A percentile compares a stretch with the other conserved stretches of the same genome.
Conservation (phyloP, 352 stramenopile species). For the Globisporangium middletonii region DNA sequence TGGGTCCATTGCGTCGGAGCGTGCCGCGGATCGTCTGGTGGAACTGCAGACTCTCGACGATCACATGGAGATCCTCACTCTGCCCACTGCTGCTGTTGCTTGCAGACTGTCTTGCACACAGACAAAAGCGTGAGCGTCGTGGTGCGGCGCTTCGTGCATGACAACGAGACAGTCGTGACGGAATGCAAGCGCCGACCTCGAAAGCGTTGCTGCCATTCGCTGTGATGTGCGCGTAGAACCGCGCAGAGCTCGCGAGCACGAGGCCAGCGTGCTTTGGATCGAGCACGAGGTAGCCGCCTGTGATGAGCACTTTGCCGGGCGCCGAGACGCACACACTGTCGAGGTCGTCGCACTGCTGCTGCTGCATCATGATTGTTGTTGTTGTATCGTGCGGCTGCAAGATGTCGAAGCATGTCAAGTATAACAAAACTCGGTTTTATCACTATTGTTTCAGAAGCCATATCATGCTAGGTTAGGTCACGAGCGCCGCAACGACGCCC, state of each 20-base stretch:
- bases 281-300: constrained; percentile 95
- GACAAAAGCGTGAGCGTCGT: neutral
- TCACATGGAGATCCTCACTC: constrained; percentile 15
- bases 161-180: constrained; percentile 14
- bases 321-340: constrained; percentile 78
- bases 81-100: neutral
- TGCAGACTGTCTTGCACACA: too few species aligned
- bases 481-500: neutral
- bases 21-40: constrained; percentile 39
- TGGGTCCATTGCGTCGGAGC: constrained; percentile 17
- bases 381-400: neutral
- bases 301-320: constrained; percentile 96
- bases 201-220: neutral
- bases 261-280: constrained; percentile 87
- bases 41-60: constrained; percentile 91
- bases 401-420: neutral
- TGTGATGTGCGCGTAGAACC: constrained; percentile 85
- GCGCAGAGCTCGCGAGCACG: constrained; percentile 88
- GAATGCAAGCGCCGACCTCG: neutral
- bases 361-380: neutral
- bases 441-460: too few species aligned
- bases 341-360: neutral
- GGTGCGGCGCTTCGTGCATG: neutral
- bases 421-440: neutral
- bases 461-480: too few species aligned